phyloP scores from a whole-genome alignment of 2,329 filamentous ascomycete genomes.

The Scedosporium apiospermum region DNA sequence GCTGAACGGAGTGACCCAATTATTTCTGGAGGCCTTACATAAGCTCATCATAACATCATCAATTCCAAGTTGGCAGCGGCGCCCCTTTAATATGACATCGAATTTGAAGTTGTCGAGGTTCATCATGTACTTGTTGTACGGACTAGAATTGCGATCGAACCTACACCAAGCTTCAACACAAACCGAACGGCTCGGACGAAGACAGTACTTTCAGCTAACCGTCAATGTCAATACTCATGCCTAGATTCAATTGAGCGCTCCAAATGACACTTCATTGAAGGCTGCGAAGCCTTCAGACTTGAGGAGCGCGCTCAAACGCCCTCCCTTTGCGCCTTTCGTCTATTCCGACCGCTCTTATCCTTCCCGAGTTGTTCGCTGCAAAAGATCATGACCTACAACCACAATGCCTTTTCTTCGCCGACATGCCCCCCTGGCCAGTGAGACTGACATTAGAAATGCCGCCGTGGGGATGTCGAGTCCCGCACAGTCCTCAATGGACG shows the following conservation, averaged over 20 bases:
- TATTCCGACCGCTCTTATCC: neutral
- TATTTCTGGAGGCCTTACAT: no score
- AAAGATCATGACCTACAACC: conserved; percentile 27
- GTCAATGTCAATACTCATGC: neutral
- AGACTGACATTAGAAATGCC: conserved; percentile 44
- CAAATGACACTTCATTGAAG: neutral
- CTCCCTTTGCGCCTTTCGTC: neutral
- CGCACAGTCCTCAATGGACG: neutral
- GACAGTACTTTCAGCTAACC: no score
- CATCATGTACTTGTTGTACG: no score
- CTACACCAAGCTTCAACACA: neutral
- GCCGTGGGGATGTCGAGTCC: neutral
- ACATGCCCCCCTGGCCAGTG: conserved; percentile 50
- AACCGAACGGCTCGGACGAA: no score
- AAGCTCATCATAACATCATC: no score
- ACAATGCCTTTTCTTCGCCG: conserved; percentile 53
- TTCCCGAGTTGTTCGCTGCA: no score
- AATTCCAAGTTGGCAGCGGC: no score
- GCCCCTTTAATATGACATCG: no score
- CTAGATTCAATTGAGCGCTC: neutral
- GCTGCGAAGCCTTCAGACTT: neutral
- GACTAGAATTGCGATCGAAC: no score
- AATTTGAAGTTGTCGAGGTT: no score
- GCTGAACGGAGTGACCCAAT: no score
- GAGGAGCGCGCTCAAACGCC: neutral